A percentile compares a stretch with the other conserved stretches of the same genome.
phyloP scores from a whole-genome alignment of 73 alveolate genomes.

The Paramecium octaurelia region DNA sequence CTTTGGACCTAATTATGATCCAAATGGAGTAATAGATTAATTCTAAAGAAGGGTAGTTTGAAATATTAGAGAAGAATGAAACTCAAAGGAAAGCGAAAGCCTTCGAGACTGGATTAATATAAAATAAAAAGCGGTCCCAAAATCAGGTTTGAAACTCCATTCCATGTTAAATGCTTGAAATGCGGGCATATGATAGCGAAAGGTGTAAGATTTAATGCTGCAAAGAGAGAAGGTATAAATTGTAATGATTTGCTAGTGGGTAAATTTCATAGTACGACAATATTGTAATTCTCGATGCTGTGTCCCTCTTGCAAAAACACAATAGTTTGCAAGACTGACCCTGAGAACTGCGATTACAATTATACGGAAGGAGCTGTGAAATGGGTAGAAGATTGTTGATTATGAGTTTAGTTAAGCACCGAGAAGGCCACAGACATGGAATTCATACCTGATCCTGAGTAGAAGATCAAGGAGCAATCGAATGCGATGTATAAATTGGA shows the following conservation, averaged over 20 bases:
- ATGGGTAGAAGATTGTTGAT: not conserved
- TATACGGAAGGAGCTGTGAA: constrained; percentile 57
- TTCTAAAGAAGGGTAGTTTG: not conserved
- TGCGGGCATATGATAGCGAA: constrained; percentile 65
- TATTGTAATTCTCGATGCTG: constrained; percentile 52
- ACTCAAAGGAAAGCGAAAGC: not conserved
- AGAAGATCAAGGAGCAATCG: not conserved
- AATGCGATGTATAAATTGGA: constrained; percentile 24
- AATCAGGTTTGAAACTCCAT: constrained; percentile 64
- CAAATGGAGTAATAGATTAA: not conserved
- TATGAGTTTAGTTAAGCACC: not conserved
- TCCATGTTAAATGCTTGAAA: constrained; percentile 57
- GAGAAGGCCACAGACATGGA: constrained; percentile 28
- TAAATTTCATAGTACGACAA: constrained; percentile 47
- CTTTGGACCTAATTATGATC: constrained; percentile 14
- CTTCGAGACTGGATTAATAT: constrained; percentile 47
- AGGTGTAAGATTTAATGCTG: constrained; percentile 66
- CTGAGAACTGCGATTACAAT: constrained; percentile 59
- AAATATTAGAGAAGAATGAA: constrained; percentile 41
- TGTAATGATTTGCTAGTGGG: constrained; percentile 8
- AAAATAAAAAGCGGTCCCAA: constrained; percentile 34
- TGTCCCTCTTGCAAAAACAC: constrained; percentile 59
- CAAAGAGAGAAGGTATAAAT: constrained; percentile 34
- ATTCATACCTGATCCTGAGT: constrained; percentile 5
- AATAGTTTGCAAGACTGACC: constrained; percentile 57